Conservation (phyloP, 108 stramenopile genomes). For the Nannochloropsis salina region DNA sequence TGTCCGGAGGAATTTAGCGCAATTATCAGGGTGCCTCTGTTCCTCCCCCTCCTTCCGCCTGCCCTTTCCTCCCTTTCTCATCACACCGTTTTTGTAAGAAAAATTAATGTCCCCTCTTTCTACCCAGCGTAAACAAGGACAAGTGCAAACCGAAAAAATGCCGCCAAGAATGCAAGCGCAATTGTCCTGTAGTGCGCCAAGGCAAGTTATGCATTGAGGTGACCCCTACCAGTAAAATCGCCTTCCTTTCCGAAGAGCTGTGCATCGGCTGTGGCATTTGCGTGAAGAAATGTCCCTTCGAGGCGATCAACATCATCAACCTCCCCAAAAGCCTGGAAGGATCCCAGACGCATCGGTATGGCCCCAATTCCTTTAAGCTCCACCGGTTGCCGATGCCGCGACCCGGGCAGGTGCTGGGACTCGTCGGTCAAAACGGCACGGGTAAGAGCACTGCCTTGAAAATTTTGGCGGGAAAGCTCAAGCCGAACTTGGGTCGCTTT, state of each 20-base stretch:
- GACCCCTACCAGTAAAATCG: conserved; percentile 43
- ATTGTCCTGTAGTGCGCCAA: conserved; percentile 86
- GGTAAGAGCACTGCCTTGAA: conserved; percentile 87
- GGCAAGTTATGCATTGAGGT: conserved; percentile 97
- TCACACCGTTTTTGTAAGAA: no score
- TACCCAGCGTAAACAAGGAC: conserved; percentile 83
- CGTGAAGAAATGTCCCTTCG: conserved; percentile 95
- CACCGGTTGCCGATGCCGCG: conserved; percentile 97
- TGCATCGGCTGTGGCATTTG: conserved; percentile 94
- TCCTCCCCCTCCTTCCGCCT: background rate
- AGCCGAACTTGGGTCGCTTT: conserved; percentile 86
- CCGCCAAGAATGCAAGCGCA: conserved; percentile 88
- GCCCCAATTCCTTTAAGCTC: conserved; percentile 97
- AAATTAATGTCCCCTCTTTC: background rate
- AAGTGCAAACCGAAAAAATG: conserved; percentile 97
- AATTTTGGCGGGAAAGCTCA: conserved; percentile 92
- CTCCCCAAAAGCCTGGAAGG: conserved; percentile 89
- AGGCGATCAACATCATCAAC: conserved; percentile 96
- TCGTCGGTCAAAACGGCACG: conserved; percentile 98
- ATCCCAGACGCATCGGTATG: conserved; percentile 96
- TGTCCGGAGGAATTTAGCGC: no score
- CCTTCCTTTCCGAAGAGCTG: conserved; percentile 68
- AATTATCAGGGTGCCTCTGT: background rate
- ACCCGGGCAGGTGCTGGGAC: conserved; percentile 87
- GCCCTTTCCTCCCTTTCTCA: no score